Evolutionary conservation across 768 basidiomycete species (phyloP), one percentile per base, ranked within the genome.

Genomic region (Chalciporus chontae): DNA sequence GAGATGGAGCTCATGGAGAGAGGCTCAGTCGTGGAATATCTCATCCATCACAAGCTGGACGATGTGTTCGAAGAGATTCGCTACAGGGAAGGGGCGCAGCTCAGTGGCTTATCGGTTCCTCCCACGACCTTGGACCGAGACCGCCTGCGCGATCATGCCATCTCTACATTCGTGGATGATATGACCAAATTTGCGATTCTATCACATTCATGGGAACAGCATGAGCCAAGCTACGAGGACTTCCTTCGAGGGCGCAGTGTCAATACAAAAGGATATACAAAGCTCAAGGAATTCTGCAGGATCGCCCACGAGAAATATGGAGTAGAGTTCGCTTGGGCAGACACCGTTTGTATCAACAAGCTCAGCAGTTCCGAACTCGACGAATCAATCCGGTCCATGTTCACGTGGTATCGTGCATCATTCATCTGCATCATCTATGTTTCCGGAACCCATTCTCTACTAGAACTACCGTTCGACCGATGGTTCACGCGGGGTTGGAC

Each of bases 331-430:
- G 55, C 26, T 8, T 56, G 54, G 57, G 29, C 45, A 10, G 55
- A 56, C 18, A 56, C 51, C 0, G 48, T 43, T 9, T 59, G 58
- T 36, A 54, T 57, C 36, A 45, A 60, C 56, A 60, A 54, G 32
- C n/a, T 40, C 31, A 60, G 56, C 18, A 60, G 59, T 21, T 15
- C 51, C 9, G 59, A 60, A n/a, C 50, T 60, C 9, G 50, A 54
- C 17, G 56, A 60, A 19, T 54, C 59, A 15, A 54, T 60, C 9
- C 50, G 51, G 15, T 55, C 59, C 0, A 60, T 58, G 59, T 60
- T 55, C 23, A n/a, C 31, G 18, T 60, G 59, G 56, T 60, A 60
- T 31, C 37, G 42, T 2, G 41, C 50, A 7, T 46, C 59, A 9
- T 31, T 40, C 34, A 21, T 53, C n/a, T 60, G 59, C 40, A 34